phyloP scores from a whole-genome alignment of 805 yeast genomes.

The Candida boidinii region DNA sequence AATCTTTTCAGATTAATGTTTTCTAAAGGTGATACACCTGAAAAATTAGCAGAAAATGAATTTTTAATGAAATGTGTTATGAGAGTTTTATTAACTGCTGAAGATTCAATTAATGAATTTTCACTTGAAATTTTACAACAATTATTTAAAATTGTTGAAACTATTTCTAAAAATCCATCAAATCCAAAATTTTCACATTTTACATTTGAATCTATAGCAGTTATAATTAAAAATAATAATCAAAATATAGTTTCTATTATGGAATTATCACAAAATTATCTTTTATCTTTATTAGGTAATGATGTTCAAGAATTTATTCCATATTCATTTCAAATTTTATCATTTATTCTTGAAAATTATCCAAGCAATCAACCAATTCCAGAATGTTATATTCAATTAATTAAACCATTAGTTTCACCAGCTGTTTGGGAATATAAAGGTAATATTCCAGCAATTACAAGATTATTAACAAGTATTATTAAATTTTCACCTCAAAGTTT shows the following conservation, averaged over 20 bases:
- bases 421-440: constrained; percentile 89
- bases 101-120: constrained; percentile 46
- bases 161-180: constrained; percentile 83
- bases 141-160: constrained; percentile 56
- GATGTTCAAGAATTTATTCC: constrained; percentile 95
- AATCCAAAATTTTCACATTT: constrained; percentile 92
- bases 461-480: constrained; percentile 64
- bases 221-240: constrained; percentile 46
- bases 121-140: constrained; percentile 49
- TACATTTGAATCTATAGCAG: constrained; percentile 81
- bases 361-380: constrained; percentile 50
- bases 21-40: constrained; percentile 58
- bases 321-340: constrained; percentile 83
- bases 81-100: constrained; percentile 70
- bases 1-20: constrained; percentile 63
- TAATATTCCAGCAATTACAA: constrained; percentile 85
- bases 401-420: constrained; percentile 84
- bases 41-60: constrained; percentile 90
- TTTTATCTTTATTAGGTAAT: constrained; percentile 58
- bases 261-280: constrained; percentile 52
- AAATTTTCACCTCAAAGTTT: constrained; percentile 35
- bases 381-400: constrained; percentile 49
- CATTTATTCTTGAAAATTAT: constrained; percentile 60
- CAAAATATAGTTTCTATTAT: constrained; percentile 33
- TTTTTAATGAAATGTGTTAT: constrained; percentile 83